These are phyloP conservation scores for Ophiostoma angusticollis DNA, from an alignment of 2,329 filamentous ascomycete genomes.

Conservation along the genomic window DNA sequence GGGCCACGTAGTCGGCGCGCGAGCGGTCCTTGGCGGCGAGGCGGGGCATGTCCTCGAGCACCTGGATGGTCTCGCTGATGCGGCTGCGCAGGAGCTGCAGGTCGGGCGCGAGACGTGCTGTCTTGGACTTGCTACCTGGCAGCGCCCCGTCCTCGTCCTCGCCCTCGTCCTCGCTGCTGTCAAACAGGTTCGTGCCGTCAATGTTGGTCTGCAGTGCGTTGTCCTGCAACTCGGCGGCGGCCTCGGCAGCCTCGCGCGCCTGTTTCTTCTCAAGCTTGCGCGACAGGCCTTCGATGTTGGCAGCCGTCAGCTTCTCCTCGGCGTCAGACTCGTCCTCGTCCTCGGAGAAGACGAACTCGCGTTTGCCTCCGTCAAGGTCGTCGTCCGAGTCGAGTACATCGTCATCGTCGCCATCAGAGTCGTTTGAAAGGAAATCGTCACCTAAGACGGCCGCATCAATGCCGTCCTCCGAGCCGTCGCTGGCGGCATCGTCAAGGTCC, in stretches of 20 bases:
- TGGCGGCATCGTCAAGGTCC: constrained; percentile 27
- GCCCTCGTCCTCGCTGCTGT: constrained; percentile 16
- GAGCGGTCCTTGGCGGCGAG: constrained; percentile 69
- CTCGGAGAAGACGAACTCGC: constrained; percentile 77
- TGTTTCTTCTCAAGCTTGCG: constrained; percentile 67
- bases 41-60: constrained; percentile 78
- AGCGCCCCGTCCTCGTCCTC: constrained; percentile 5
- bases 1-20: constrained; percentile 74
- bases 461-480: constrained; percentile 33
- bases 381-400: constrained; percentile 64
- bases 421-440: constrained; percentile 30
- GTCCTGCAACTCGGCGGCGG: constrained; percentile 75
- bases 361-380: constrained; percentile 33
- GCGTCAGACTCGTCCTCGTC: constrained; percentile 86
- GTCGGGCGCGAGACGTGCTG: constrained; percentile 83
- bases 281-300: constrained; percentile 89
- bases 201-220: constrained; percentile 89
- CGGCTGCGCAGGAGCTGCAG: constrained; percentile 76
- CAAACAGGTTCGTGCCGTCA: constrained; percentile 55
- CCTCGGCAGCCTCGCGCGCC: constrained; percentile 68
- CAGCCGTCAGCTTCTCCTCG: constrained; percentile 83
- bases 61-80: constrained; percentile 85
- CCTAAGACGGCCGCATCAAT: constrained; percentile 34
- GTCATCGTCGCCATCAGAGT: constrained; percentile 37
- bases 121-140: too few species aligned